Evolutionary conservation across 2,329 filamentous ascomycete genomes (phyloP), one percentile per base, ranked within the genome.

Genomic region (Colletotrichum spaethianum): DNA sequence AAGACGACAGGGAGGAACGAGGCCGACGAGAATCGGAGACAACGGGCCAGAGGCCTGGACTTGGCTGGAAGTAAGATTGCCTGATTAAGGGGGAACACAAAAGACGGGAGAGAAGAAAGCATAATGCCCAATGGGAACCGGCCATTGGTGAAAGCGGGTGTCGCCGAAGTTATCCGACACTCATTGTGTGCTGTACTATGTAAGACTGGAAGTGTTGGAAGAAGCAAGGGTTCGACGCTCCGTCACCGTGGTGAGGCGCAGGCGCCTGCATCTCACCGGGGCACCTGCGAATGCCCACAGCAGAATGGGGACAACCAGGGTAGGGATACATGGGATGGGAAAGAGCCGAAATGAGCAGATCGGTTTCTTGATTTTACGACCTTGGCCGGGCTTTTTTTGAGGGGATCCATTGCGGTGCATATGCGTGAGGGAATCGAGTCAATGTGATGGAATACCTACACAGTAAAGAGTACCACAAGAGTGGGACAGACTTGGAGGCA

Each of bases 311-410:
- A 57, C 12, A 26, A 6, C 16, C 57, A 57, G 56, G 63, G 56
- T 63, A 42, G 26, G 55, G 38, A 42, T 40, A 53, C 63, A 70
- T 67, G 67, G 67, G 55, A 67, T 69, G 64, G 57, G 42, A 53
- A 57, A 57, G 64, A 69, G 69, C 64, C 64, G 57, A 68, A 36
- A 72, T 72, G 63, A 72, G 57, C 50, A 68, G 57, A 72, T 69
- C 31, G 67, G 40, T 40, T 70, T 70, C 55, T 33, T 67, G 68
- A 36, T 70, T 61, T 62, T 46, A 38, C 23, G 65, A 40, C 40
- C 38, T 33, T 12, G 23, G 31, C 31, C 59, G 31, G 53, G 20
- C 14, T 23, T 44, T 42, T 55, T 40, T 46, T 18, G 14, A 18
- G 20, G 28, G 40, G 48, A n/a, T 26, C 56, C 33, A 44, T 61